Conservation (phyloP, 1,284 basidiomycete species). For the Coriolopsis trogii region DNA sequence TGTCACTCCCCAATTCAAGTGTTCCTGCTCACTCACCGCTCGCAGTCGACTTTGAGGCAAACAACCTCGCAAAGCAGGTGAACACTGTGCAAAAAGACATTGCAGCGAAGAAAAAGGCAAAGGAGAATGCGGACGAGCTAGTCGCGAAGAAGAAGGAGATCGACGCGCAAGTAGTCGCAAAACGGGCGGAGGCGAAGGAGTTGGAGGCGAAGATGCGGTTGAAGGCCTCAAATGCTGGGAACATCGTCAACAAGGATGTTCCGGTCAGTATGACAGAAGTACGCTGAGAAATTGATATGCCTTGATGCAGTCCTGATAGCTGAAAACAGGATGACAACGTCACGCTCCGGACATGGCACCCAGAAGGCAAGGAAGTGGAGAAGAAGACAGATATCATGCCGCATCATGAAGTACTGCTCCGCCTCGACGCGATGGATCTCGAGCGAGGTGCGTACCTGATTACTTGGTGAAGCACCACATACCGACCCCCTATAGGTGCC, state of each 20-base stretch:
- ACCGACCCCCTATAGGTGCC: conserved; percentile 52
- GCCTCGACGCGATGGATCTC: conserved; percentile 94
- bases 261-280: conserved; percentile 92
- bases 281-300: conserved; percentile 16
- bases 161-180: conserved; percentile 78
- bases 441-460: conserved; percentile 72
- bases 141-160: conserved; percentile 80
- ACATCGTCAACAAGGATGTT: conserved; percentile 88
- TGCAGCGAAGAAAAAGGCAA: conserved; percentile 92
- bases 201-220: conserved; percentile 80
- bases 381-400: conserved; percentile 83
- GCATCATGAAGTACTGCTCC: conserved; percentile 95
- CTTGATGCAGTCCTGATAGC: not conserved
- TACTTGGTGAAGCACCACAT: not conserved
- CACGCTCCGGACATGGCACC: conserved; percentile 85
- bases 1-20: conserved; percentile 36
- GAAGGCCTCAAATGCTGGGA: conserved; percentile 86
- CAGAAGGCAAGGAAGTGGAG: conserved; percentile 69
- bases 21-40: not conserved
- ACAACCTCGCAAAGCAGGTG: conserved; percentile 78
- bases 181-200: conserved; percentile 77
- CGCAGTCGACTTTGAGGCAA: conserved; percentile 84
- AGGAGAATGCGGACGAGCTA: conserved; percentile 88
- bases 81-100: conserved; percentile 96
- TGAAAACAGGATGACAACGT: conserved; percentile 83